Evolutionary conservation across 306 rosid species (phyloP), one percentile per base, ranked within the genome.

Genomic region (Arachis stenosperma): DNA sequence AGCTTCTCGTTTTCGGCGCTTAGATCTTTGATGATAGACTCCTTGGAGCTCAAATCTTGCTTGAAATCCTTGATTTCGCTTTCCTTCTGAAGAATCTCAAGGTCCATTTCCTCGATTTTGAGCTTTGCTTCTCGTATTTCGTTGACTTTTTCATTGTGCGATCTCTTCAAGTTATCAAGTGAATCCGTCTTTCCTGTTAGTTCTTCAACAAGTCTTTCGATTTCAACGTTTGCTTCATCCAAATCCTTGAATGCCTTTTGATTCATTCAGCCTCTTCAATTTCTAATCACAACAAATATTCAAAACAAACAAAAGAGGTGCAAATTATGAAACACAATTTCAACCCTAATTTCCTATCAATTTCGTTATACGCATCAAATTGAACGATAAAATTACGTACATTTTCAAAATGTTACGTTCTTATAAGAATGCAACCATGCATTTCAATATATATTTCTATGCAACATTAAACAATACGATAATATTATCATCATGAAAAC

Each of bases 171-270:
- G 72, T 67, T 79, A 53, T 89, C 81, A n/a, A 71, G 74, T 44
- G 84, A 72, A 52, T 85, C 83, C 48, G 75, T 74, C 78, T 90
- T 85, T 60, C 69, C 76, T 81, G 85, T 78, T 57, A 72, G 79
- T 78, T 89, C 89, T 65, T 17, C 79, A 67, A 55, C 81, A 60
- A 89, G 87, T 82, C 71, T 89, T 84, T 83, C 89, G 47, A 85
- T 84, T 79, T 90, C 85, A 36, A 78, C 83, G 78, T 84, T 89
- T 63, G 88, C 89, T 47, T 86, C 87, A 56, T 83, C 89, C 7
- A 85, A 81, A 81, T 90, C 92, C 82, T 77, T 84, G 69, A 75
- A 75, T 69, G 81, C 76, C 60, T 62, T 82, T 73, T 30, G 46
- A 54, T 51, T 50, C 43, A 65, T 67, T 51, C 70, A 60, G 13